Evolutionary conservation across 768 basidiomycete genomes (phyloP), one percentile per base, ranked within the genome.

Genomic region (Leccinum pellstonianum): DNA sequence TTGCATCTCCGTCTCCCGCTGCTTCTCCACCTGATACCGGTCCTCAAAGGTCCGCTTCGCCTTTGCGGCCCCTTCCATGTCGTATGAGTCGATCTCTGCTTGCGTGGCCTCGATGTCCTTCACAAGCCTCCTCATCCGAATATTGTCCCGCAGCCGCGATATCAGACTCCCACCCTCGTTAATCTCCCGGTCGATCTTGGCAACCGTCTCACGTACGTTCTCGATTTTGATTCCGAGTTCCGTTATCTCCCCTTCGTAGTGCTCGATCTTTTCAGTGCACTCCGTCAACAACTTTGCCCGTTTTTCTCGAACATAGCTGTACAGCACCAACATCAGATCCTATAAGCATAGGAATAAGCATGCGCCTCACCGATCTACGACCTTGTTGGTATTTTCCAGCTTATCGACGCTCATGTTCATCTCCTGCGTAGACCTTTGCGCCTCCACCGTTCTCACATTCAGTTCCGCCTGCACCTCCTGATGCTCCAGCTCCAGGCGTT

Each of bases 61-160:
- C 70, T 85, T 90, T 19, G 88, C 89, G 19, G 93, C 92, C 61
- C 85, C 86, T 64, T 95, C 93, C 76, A 98, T 83, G 73, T 98
- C 91, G 59, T 84, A 81, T 6, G 79, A 76, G 50, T 87, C 86
- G 56, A 97, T 89, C 72, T 94, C 81, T 11, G 77, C 78, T 68
- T 91, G 84, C 7, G 87, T 85, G 1, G 79, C 77, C 29, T 77
- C 77, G 29, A 97, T 89, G 56, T 92, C 85, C 50, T 79, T 77
- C 57, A 80, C 78, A 23, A 93, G 78, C 67, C 83, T 82, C 58
- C 93, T 80, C 56, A 92, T 84, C 4, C 90, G 85, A 49, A 93
- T 77, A 71, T 98, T 99, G 70, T 94, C 91, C 61, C 89, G 84
- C 56, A 93, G 73, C 71, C 87, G 90, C 25, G 87, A 82, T 51